phyloP scores from a whole-genome alignment of 305 asterid genomes.

The Caryopteris hybrid region DNA sequence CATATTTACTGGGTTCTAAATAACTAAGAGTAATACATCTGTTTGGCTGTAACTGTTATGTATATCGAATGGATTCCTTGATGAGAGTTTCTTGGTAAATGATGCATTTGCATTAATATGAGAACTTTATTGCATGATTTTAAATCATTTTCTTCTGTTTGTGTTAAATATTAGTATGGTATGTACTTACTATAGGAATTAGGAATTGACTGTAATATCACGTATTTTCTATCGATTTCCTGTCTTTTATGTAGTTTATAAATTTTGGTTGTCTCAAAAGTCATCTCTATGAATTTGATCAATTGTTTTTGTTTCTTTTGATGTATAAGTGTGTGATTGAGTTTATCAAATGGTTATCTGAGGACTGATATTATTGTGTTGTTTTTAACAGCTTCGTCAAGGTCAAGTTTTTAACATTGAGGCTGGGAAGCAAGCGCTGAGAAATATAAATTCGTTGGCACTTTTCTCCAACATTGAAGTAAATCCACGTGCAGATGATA shows the following conservation, averaged over 20 bases:
- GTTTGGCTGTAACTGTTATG: background rate
- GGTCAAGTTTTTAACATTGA: slow-evolving; percentile 91
- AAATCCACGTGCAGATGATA: slow-evolving; percentile 97
- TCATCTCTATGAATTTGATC: background rate
- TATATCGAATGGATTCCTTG: background rate
- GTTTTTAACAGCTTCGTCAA: slow-evolving; percentile 63
- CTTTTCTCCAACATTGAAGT: slow-evolving; percentile 97
- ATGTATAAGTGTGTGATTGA: background rate
- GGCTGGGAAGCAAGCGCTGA: slow-evolving; percentile 92
- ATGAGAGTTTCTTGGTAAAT: background rate
- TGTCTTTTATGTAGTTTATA: background rate
- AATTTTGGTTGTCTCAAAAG: background rate
- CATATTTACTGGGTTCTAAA: background rate
- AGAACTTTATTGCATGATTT: background rate
- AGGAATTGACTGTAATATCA: background rate
- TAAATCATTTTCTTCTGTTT: background rate
- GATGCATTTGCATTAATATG: background rate
- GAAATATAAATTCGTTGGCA: slow-evolving; percentile 79
- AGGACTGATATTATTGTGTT: slow-evolving; percentile 11
- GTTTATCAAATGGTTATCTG: background rate
- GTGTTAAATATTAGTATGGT: background rate
- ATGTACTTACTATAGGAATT: background rate
- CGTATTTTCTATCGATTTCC: background rate
- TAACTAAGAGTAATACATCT: background rate
- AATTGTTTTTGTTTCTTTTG: too few species aligned